Percentiles rank a stretch among this genome's conserved stretches.
These are phyloP conservation scores for Boechera divaricarpa DNA, from an alignment of 345 rosid genomes.

Conservation along the genomic window DNA sequence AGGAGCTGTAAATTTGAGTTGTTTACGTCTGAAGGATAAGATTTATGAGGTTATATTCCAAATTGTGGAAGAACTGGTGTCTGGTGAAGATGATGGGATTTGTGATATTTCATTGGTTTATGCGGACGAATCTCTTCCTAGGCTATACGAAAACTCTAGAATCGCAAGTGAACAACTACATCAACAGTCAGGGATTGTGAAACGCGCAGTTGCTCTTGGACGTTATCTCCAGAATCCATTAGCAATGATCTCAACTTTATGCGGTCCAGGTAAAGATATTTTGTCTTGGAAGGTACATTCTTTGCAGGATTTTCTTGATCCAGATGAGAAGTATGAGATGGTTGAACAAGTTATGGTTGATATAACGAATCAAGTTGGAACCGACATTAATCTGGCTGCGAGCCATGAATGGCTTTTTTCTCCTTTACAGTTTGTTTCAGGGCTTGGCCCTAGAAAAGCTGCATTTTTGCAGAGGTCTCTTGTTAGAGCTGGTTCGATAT, in stretches of 20 bases:
- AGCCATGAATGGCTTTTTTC: slow-evolving; percentile 85
- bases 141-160: slow-evolving; percentile 78
- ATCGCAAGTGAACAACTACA: slow-evolving; percentile 81
- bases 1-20: slow-evolving; percentile 79
- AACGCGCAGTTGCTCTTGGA: slow-evolving; percentile 83
- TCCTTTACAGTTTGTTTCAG: slow-evolving; percentile 81
- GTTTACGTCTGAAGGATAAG: slow-evolving; percentile 70
- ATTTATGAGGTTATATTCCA: slow-evolving; percentile 83
- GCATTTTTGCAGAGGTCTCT: slow-evolving; percentile 84
- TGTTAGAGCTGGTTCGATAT: slow-evolving; percentile 78
- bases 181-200: slow-evolving; percentile 73
- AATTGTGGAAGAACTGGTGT: slow-evolving; percentile 74
- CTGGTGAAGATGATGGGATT: slow-evolving; percentile 72
- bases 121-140: slow-evolving; percentile 81
- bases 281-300: slow-evolving; percentile 81
- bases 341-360: slow-evolving; percentile 85
- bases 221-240: slow-evolving; percentile 87
- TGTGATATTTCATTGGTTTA: slow-evolving; percentile 69
- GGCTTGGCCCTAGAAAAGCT: slow-evolving; percentile 90
- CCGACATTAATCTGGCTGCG: slow-evolving; percentile 76
- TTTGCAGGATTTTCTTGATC: slow-evolving; percentile 66
- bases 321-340: slow-evolving; percentile 80
- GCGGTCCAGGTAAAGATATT: slow-evolving; percentile 83
- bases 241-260: slow-evolving; percentile 77
- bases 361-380: slow-evolving; percentile 80